These are phyloP conservation scores for Trichoderma oligosporum DNA, from an alignment of 2,329 filamentous ascomycete species.

Conservation along the genomic window DNA sequence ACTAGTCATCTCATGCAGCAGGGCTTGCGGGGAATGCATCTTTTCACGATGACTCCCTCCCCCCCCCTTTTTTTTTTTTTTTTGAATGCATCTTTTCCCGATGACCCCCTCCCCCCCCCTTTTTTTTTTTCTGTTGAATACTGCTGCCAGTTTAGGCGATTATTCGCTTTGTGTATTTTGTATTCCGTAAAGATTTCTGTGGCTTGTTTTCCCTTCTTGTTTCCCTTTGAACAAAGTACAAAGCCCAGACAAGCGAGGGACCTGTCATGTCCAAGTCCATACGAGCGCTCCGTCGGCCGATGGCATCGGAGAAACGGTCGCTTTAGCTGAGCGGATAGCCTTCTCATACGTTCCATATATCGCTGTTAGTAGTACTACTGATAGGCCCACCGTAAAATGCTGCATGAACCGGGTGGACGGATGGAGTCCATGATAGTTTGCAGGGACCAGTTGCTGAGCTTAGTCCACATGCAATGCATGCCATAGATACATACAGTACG, in stretches of 20 bases:
- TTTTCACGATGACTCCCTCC: too few species aligned
- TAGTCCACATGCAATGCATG: conserved; percentile 27
- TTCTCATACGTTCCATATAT: background rate
- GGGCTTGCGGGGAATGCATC: background rate
- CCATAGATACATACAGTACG: conserved; percentile 22
- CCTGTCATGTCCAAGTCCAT: background rate
- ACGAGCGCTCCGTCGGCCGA: conserved; percentile 9
- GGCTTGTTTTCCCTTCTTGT: too few species aligned
- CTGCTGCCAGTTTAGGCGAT: background rate
- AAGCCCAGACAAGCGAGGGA: background rate
- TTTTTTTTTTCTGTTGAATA: background rate
- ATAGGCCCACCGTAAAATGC: conserved; percentile 14
- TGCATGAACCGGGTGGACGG: conserved; percentile 20
- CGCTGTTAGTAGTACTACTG: background rate
- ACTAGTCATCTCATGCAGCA: conserved; percentile 11
- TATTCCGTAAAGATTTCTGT: background rate
- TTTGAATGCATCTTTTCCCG: too few species aligned
- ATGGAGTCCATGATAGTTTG: conserved; percentile 18
- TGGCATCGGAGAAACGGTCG: conserved; percentile 1
- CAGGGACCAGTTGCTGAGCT: conserved; percentile 19
- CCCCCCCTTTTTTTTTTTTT: too few species aligned
- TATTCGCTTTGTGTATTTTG: background rate
- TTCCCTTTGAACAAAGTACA: background rate
- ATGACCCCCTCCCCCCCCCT: too few species aligned
- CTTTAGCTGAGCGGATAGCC: background rate